Evolutionary conservation across 441 rosid species (phyloP).

Genomic region (Gossypium gossypioides): DNA sequence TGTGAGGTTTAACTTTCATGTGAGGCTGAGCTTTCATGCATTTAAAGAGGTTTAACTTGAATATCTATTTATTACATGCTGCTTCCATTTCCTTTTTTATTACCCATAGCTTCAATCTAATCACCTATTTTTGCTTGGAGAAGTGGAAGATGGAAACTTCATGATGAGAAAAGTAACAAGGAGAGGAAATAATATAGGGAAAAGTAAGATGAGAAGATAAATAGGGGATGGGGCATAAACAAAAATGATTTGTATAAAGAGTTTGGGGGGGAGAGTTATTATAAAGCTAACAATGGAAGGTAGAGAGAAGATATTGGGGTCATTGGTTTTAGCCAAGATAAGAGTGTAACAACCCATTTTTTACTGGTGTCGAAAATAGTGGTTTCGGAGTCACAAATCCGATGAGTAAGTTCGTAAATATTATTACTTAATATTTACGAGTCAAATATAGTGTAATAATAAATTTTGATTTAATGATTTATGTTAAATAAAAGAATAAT

Average conservation of each 20-base stretch:
- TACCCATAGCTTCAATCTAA: neutral
- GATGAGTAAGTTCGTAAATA: too few relatives aligned
- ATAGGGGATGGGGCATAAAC: neutral
- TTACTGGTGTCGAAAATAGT: too few relatives aligned
- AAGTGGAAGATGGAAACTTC: neutral
- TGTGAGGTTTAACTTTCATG: too few relatives aligned
- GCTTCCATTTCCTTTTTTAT: too few relatives aligned
- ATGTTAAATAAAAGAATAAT: too few relatives aligned
- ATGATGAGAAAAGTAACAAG: neutral
- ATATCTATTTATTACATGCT: neutral
- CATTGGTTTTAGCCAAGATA: neutral
- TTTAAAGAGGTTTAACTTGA: neutral
- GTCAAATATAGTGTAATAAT: too few relatives aligned
- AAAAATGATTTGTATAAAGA: neutral
- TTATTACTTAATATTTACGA: too few relatives aligned
- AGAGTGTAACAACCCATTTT: too few relatives aligned
- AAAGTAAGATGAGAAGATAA: neutral
- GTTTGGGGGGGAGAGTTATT: neutral
- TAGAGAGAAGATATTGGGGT: neutral
- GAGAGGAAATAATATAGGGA: neutral
- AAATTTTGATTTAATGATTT: too few relatives aligned
- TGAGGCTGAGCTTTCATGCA: conserved; percentile 1
- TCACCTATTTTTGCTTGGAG: neutral
- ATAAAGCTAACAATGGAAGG: neutral
- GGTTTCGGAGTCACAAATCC: too few relatives aligned